A percentile compares a stretch with the other conserved stretches of the same genome.
These are phyloP conservation scores for Calocybe gangraenosa DNA, from an alignment of 768 basidiomycete species.

Conservation along the genomic window DNA sequence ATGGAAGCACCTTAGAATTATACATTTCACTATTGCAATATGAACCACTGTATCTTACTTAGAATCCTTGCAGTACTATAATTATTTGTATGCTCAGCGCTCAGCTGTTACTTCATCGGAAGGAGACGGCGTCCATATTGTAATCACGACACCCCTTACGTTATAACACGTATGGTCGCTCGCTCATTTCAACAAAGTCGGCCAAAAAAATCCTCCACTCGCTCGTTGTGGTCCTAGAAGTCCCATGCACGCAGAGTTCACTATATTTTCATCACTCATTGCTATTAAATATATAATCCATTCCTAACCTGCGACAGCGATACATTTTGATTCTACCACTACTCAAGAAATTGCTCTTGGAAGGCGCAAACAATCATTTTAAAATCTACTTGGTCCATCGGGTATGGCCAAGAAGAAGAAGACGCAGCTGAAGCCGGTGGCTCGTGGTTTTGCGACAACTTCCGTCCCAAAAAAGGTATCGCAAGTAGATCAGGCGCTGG, in stretches of 20 bases:
- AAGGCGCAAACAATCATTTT: slow-evolving; percentile 5
- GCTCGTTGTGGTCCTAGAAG: slow-evolving; percentile 14
- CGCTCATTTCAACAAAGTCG: no score
- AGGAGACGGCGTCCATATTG: no score
- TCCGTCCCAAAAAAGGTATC: slow-evolving; percentile 76
- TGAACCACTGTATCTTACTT: slow-evolving; percentile 1
- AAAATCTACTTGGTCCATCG: slow-evolving; percentile 17
- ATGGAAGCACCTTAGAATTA: no score
- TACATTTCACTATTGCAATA: no score
- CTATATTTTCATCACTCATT: slow-evolving; percentile 8
- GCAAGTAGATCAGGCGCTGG: slow-evolving; percentile 19
- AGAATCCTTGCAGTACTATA: slow-evolving; percentile 7
- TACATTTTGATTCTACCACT: slow-evolving; percentile 1
- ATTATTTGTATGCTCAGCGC: slow-evolving; percentile 7
- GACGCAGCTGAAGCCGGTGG: slow-evolving; percentile 69
- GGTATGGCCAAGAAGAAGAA: slow-evolving; percentile 85
- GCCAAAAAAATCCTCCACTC: no score
- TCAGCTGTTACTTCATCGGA: no score
- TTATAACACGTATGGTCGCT: no score
- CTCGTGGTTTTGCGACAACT: slow-evolving; percentile 76
- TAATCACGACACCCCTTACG: no score
- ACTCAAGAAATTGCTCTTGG: background rate
- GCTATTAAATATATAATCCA: slow-evolving; percentile 8
- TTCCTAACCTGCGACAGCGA: slow-evolving; percentile 1
- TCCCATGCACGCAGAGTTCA: slow-evolving; percentile 16